phyloP scores from a whole-genome alignment of 768 basidiomycete species.

The Udeniomyces megalosporus region DNA sequence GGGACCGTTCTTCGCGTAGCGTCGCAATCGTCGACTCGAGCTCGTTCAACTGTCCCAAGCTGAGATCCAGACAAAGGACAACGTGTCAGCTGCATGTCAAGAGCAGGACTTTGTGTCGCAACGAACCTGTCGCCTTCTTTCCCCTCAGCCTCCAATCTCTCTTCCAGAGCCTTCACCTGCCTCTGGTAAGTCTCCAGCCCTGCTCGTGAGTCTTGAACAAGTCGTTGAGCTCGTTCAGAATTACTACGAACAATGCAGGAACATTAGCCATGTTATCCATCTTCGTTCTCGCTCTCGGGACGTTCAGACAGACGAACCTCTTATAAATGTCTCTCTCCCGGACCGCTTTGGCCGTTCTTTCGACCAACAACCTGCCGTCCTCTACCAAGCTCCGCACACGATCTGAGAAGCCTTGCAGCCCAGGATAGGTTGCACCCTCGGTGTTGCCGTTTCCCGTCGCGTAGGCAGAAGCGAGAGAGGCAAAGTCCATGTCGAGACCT shows the following conservation, averaged over 20 bases:
- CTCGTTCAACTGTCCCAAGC: slow-evolving; percentile 23
- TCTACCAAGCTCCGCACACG: slow-evolving; percentile 65
- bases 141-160: slow-evolving; percentile 39
- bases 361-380: slow-evolving; percentile 70
- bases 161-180: slow-evolving; percentile 64
- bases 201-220: slow-evolving; percentile 61
- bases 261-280: too few species aligned
- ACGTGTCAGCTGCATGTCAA: neutral
- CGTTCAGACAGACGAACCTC: slow-evolving; percentile 29
- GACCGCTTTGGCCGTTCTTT: slow-evolving; percentile 66
- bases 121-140: neutral
- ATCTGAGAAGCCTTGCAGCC: slow-evolving; percentile 10
- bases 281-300: too few species aligned
- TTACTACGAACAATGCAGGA: too few species aligned
- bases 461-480: slow-evolving; percentile 9
- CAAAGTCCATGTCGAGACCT: slow-evolving; percentile 49
- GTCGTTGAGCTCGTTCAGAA: slow-evolving; percentile 76
- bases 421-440: slow-evolving; percentile 16
- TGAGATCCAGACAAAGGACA: neutral
- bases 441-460: neutral
- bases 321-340: slow-evolving; percentile 80
- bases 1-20: slow-evolving; percentile 19
- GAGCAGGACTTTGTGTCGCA: too few species aligned
- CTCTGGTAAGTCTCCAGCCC: slow-evolving; percentile 78
- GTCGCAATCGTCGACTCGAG: slow-evolving; percentile 22